Base-by-base conservation (phyloP, 2,329 filamentous ascomycete species). In the Niveomyces coronatus region DNA sequence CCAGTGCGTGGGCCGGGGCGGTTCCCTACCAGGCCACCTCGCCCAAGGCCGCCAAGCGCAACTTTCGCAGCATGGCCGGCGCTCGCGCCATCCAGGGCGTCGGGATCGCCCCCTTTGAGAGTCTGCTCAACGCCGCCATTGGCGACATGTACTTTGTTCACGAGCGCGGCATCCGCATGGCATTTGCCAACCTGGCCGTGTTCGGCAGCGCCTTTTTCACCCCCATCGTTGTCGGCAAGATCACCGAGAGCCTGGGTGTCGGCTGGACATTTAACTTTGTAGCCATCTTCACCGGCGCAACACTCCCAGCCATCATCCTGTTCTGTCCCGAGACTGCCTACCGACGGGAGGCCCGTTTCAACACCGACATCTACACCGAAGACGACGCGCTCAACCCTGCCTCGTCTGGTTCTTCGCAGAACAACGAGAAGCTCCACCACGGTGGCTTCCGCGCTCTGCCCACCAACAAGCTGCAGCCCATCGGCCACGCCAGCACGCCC, bases 111-210 rank as follows among this genome's bases (percentile, higher is more conserved):
- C 88, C 89, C 0, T 95, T 91, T 47, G 89, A 96, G 61, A 84
- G 85, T 1, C 65, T 95, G 17, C 81, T 95, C 41, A 94, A 94
- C 58, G 85, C 85, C 1, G 81, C 78, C 34, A 84, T 95, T 6
- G 89, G 87, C 28, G 89, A 96, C 57, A 56, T 96, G 36, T 95
- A 89, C 60, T 91, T 80, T 57, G 86, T 95, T 18, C 89, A 83
- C 67, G 69, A 85, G 66, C 73, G 85, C 37, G 87, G 88, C 22
- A 75, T 82, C 48, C 76, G 88, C 40, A 95, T 95, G 89, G 89
- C 89, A 1, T 68, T 94, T 39, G 67, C 74, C 38, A 71, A 77
- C 56, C 49, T 79, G 51, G 58, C 73, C 41, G 60, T 79, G 48
- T 70, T 80, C 61, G 61, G 69, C 43, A 68, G 71, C 31, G 63